Percentiles rank a stretch among this genome's conserved stretches.
Evolutionary conservation across 805 yeast genomes (phyloP).

Genomic region (Ogataea pilisensis): DNA sequence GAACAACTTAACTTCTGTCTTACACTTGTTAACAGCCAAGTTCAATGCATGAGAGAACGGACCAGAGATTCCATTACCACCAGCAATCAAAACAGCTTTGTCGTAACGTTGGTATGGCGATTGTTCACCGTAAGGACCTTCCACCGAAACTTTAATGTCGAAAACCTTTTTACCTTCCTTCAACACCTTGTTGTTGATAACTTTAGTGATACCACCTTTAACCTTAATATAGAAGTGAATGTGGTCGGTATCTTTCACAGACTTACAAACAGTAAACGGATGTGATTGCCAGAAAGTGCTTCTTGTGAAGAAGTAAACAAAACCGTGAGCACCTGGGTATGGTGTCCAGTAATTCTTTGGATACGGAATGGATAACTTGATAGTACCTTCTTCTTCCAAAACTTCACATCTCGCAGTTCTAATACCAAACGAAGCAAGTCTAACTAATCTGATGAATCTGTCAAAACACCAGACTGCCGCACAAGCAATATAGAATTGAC

Average conservation of each 20-base stretch:
- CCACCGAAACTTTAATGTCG: constrained; percentile 53
- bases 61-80: constrained; percentile 74
- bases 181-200: constrained; percentile 30
- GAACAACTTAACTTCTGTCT: constrained; percentile 40
- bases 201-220: constrained; percentile 55
- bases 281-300: constrained; percentile 51
- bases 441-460: constrained; percentile 41
- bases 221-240: constrained; percentile 45
- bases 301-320: constrained; percentile 51
- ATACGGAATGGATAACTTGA: constrained; percentile 43
- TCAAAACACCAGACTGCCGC: constrained; percentile 53
- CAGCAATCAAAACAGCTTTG: constrained; percentile 58
- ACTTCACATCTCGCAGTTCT: constrained; percentile 35
- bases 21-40: constrained; percentile 28
- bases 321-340: constrained; percentile 58
- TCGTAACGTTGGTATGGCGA: constrained; percentile 48
- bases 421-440: constrained; percentile 36
- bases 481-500: constrained; percentile 33
- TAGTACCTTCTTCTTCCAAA: constrained; percentile 42
- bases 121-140: constrained; percentile 71
- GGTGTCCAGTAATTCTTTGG: constrained; percentile 45
- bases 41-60: constrained; percentile 39
- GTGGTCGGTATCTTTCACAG: constrained; percentile 30
- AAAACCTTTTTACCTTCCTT: constrained; percentile 25
- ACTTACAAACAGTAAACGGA: constrained; percentile 54